These are phyloP conservation scores for Rubroshorea leprosula DNA, from an alignment of 345 rosid genomes.

Conservation along the genomic window DNA sequence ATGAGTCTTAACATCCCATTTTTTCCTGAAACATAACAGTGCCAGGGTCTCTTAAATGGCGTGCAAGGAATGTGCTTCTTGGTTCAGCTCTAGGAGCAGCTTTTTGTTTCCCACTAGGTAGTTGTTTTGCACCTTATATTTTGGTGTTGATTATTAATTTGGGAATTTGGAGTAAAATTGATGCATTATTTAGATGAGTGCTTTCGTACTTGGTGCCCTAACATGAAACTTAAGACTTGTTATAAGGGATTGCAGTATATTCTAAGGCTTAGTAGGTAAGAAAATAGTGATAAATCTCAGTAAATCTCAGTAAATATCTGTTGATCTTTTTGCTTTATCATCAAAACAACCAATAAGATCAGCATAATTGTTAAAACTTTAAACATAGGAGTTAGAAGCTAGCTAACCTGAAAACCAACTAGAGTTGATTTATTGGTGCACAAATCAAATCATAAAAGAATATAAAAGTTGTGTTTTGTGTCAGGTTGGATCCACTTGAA, in stretches of 20 bases:
- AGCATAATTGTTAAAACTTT: too few relatives aligned
- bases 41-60: constrained; percentile 86
- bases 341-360: too few relatives aligned
- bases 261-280: too few relatives aligned
- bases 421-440: constrained; percentile 50
- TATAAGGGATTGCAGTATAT: not conserved
- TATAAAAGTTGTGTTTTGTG: not conserved
- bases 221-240: not conserved
- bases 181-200: not conserved
- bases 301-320: too few relatives aligned
- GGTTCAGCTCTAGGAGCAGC: constrained; percentile 81
- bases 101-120: constrained; percentile 75
- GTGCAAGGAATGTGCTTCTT: constrained; percentile 70
- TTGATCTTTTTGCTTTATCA: too few relatives aligned
- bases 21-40: constrained; percentile 31
- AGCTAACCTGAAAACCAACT: not conserved
- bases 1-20: not conserved
- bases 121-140: constrained; percentile 12
- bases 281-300: too few relatives aligned
- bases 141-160: too few relatives aligned
- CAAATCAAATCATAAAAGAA: not conserved
- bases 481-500: constrained; percentile 87
- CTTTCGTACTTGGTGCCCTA: not conserved
- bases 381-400: not conserved
- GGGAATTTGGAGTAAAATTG: too few relatives aligned